Base-by-base conservation (phyloP, 805 yeast species). In the Phaffomyces opuntiae region DNA sequence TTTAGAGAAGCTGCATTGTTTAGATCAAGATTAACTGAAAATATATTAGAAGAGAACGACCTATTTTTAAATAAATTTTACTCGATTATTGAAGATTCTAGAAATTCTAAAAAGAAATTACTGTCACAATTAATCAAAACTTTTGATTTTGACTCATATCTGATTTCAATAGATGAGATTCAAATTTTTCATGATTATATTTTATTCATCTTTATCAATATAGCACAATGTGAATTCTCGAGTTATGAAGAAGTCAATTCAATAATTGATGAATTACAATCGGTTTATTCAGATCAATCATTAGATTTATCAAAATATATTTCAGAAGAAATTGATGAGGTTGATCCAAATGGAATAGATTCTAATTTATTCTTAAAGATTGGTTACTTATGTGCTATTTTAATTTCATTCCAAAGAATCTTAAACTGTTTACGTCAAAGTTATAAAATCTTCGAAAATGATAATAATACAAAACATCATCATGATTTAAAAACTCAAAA, bases 211-310 rank as follows among this genome's bases (percentile, higher is more conserved):
- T 59, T 69, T 1, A 45, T 62, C 2, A 75, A 77, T 48, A 44
- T 81, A 7, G 54, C 72, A 1, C 57, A 55, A 3, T 53, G 72
- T 14, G 65, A 63, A 3, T 70, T 78, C 38, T 51, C 54, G 0
- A 64, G 71, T 0, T 57, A 70, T 39, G 87, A 81, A 45, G 87
- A 83, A 43, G 71, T 77, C 0, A 69, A 73, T 39, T 48, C 65
- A 0, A 29, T 81, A 1, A 53, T 78, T 4, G 59, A 64, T 39
- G 70, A 66, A 1, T 54, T 81, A 33, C 80, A 80, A 27, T 6
- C 40, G 4, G 29, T 51, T 9, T 21, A 53, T 3, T 24, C 38
- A 1, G 44, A 45, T 4, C 47, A 49, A 33, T 54, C 48, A 16
- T 27, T 46, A 1, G n/a, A 36, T 32, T 27, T 53, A 19, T 32